Evolutionary conservation across 768 basidiomycete species (phyloP).

Genomic region (Exidia glandulosa): DNA sequence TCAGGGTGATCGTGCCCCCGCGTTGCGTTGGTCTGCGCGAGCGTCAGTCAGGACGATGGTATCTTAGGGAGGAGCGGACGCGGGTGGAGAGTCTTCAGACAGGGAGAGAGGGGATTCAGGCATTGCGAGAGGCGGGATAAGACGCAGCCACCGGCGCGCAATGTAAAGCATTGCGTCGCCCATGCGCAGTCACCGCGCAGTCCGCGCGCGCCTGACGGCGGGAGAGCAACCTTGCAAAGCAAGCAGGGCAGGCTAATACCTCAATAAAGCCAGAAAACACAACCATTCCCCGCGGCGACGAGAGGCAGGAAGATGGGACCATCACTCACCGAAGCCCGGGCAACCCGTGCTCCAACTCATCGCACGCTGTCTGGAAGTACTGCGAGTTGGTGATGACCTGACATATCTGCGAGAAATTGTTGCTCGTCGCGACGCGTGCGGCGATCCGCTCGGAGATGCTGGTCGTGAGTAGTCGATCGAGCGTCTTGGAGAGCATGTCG

Average conservation of each 20-base stretch:
- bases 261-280: neutral
- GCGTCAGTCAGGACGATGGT: neutral
- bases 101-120: no score
- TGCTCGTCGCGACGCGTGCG: conserved; percentile 59
- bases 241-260: no score
- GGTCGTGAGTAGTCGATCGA: conserved; percentile 70
- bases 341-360: conserved; percentile 74
- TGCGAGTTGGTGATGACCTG: conserved; percentile 90
- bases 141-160: no score
- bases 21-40: conserved; percentile 61
- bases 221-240: no score
- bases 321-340: conserved; percentile 74
- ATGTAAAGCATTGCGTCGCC: no score
- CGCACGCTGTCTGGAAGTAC: conserved; percentile 77
- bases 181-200: no score
- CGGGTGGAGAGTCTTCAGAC: no score
- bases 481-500: conserved; percentile 81
- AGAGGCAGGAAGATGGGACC: conserved; percentile 6
- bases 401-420: conserved; percentile 80
- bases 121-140: no score
- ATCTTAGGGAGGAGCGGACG: neutral
- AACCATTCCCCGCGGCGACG: neutral
- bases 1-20: conserved; percentile 68
- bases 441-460: conserved; percentile 69
- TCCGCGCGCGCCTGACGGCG: no score